Evolutionary conservation across 2,329 filamentous ascomycete species (phyloP), one percentile per base, ranked within the genome.

Genomic region (Aspergillus luchuensis): DNA sequence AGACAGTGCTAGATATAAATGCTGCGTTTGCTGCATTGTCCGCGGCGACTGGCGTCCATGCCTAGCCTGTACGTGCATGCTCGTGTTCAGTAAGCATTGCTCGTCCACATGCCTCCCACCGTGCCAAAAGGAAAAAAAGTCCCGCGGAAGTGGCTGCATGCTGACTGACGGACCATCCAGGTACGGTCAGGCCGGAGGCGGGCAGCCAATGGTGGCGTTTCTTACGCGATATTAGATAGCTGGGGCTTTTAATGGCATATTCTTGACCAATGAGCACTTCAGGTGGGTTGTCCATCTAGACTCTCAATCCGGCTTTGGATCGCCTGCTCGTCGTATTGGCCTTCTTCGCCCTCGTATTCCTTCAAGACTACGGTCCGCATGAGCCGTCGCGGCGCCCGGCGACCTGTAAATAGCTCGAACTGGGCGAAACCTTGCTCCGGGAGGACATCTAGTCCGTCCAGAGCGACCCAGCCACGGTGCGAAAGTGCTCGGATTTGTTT

Each of bases 371-470:
- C 69, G 15, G 68, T 72, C 19, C 74, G 70, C 75, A 78, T 77
- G 11, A 77, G 53, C 19, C 74, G 71, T 11, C 74, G 69, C 4
- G 76, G 75, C 15, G 75, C 74, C n/a, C 74, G 74, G 10, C 74
- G 72, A 8, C 75, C 73, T 1, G 75, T 78, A 49, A 77, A 75
- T 2, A 78, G 63, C 52, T 78, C 76, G 36, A 78, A 78, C 48
- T 78, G 76, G 4, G 75, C 75, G 51, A 77, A 77, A 0, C 75
- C 76, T 60, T 78, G 75, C 61, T 78, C 76, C 2, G 75, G 74
- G 5, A 77, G 71, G 13, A 77, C 72, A 41, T 78, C 75, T 3
- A 78, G 73, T 13, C 76, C 76, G 38, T 78, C 76, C 19, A 77
- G 61, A 0, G 74, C 71, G n/a, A 76, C 72, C 76, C 75, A 78